Percentiles rank a stretch among this genome's conserved stretches.
Conservation (phyloP, 1,284 basidiomycete species). For the Trichosporon faecale region DNA sequence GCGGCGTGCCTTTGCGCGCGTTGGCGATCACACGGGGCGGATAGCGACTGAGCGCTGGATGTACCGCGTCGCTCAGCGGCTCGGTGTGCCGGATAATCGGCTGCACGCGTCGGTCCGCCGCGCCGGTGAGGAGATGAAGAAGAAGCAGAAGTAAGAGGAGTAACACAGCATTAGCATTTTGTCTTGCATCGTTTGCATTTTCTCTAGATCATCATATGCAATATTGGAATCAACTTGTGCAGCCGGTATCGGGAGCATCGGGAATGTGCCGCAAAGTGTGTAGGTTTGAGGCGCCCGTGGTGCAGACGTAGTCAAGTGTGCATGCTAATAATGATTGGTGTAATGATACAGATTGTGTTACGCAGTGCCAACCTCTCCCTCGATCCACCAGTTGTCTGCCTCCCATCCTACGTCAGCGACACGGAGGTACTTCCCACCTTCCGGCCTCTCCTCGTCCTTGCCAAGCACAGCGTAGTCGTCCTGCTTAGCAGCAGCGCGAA, state of each 20-base stretch:
- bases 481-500: slow-evolving; percentile 61
- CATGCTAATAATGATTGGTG: not conserved
- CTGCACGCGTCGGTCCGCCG: not conserved
- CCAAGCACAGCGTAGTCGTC: slow-evolving; percentile 56
- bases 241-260: too few relatives aligned
- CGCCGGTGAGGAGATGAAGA: not conserved
- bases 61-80: slow-evolving; percentile 4
- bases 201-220: not conserved
- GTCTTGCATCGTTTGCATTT: slow-evolving; percentile 7
- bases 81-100: not conserved
- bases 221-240: not conserved
- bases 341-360: slow-evolving; percentile 1
- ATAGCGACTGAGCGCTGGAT: slow-evolving; percentile 27
- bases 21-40: slow-evolving; percentile 33
- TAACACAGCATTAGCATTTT: not conserved
- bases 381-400: slow-evolving; percentile 54
- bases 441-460: slow-evolving; percentile 16
- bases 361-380: slow-evolving; percentile 42
- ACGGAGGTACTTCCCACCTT: slow-evolving; percentile 56
- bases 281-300: not conserved
- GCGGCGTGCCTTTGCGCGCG: slow-evolving; percentile 26
- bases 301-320: not conserved
- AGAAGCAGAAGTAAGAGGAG: slow-evolving; percentile 5
- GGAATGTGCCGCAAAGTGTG: too few relatives aligned
- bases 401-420: slow-evolving; percentile 79